Conservation (phyloP, 371 early-diverging fungal genomes). For the Lichtheimia hyalospora region DNA sequence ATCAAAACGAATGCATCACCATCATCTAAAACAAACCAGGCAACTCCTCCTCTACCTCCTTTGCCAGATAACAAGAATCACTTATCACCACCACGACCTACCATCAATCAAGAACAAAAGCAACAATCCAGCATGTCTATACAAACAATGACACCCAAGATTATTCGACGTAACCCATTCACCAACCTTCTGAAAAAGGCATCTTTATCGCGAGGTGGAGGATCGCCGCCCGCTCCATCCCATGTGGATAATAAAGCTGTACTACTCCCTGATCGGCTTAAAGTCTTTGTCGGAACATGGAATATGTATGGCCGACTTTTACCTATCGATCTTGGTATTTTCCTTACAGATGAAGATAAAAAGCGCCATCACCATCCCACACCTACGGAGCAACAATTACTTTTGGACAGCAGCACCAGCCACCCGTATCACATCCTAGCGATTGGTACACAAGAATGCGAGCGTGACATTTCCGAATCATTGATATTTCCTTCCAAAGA, state of each 20-base stretch:
- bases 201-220: neutral
- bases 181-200: conserved; percentile 3
- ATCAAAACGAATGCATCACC: too few relatives aligned
- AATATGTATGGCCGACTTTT: conserved; percentile 73
- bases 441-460: conserved; percentile 79
- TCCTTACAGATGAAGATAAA: conserved; percentile 19
- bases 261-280: conserved; percentile 33
- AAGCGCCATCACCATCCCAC: conserved; percentile 16
- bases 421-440: conserved; percentile 67
- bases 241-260: too few relatives aligned
- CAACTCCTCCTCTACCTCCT: too few relatives aligned
- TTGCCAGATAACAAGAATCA: neutral
- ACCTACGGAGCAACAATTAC: neutral
- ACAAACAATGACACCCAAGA: neutral
- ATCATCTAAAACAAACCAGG: too few relatives aligned
- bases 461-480: conserved; percentile 60
- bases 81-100: neutral
- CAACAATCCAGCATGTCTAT: neutral
- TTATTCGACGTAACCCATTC: neutral
- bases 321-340: conserved; percentile 32
- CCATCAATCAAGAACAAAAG: conserved; percentile 1
- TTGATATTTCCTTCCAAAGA: conserved; percentile 63
- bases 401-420: neutral
- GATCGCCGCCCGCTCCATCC: too few relatives aligned
- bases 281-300: conserved; percentile 74